A percentile compares a stretch with the other conserved stretches of the same genome.
These are phyloP conservation scores for Boletus coccyginus DNA, from an alignment of 768 basidiomycete genomes.

Conservation along the genomic window DNA sequence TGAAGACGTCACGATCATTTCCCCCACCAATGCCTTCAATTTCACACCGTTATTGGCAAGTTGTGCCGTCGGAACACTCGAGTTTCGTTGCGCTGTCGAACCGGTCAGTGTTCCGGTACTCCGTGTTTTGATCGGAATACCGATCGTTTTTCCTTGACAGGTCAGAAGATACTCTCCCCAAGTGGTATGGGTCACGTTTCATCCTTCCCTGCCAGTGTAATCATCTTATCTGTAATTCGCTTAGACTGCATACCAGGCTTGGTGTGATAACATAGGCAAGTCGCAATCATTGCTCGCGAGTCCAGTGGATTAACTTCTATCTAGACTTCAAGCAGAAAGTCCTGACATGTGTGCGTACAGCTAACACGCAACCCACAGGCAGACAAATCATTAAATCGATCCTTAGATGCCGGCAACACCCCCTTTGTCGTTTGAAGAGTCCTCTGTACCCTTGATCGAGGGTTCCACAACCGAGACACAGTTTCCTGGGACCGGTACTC, in stretches of 20 bases:
- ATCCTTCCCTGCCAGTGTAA: background rate
- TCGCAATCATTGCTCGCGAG: background rate
- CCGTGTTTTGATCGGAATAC: background rate
- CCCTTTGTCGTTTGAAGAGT: slow-evolving; percentile 34
- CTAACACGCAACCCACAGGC: background rate
- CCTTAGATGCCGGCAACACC: slow-evolving; percentile 64
- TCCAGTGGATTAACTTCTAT: slow-evolving; percentile 7
- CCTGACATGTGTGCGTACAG: slow-evolving; percentile 52
- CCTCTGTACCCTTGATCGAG: slow-evolving; percentile 11
- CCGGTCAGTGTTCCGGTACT: slow-evolving; percentile 47
- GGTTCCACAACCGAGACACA: slow-evolving; percentile 16
- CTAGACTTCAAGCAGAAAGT: slow-evolving; percentile 60
- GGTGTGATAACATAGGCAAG: slow-evolving; percentile 71
- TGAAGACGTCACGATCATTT: slow-evolving; percentile 62
- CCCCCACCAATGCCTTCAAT: slow-evolving; percentile 50
- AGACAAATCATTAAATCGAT: background rate
- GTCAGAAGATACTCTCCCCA: slow-evolving; percentile 55
- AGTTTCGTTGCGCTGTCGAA: slow-evolving; percentile 78
- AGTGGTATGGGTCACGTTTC: slow-evolving; percentile 40
- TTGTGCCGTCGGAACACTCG: slow-evolving; percentile 78
- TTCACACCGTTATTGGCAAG: slow-evolving; percentile 48
- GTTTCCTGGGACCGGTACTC: slow-evolving; percentile 25
- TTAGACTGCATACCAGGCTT: slow-evolving; percentile 67
- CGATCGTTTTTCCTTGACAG: slow-evolving; percentile 26
- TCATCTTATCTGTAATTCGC: background rate